Conservation (phyloP, 495 filamentous ascomycete species). For the Penicillium macrosclerotiorum region DNA sequence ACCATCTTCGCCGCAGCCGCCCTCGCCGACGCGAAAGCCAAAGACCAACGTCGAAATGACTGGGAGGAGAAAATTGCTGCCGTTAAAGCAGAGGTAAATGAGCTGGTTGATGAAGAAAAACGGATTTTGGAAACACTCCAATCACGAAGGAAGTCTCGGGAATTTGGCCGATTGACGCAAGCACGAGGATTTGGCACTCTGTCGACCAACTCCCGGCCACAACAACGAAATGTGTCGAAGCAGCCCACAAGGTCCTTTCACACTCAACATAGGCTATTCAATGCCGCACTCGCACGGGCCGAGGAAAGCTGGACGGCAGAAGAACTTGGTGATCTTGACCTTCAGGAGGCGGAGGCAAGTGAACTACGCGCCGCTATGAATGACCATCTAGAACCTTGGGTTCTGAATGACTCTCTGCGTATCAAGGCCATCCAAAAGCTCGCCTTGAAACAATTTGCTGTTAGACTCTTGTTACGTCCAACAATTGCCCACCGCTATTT, state of each 20-base stretch:
- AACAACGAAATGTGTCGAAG: slow-evolving; percentile 8
- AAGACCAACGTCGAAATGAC: slow-evolving; percentile 58
- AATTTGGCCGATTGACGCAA: slow-evolving; percentile 20
- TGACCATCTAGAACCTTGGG: slow-evolving; percentile 28
- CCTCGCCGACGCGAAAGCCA: slow-evolving; percentile 60
- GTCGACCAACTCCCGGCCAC: slow-evolving; percentile 3
- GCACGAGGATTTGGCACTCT: slow-evolving; percentile 24
- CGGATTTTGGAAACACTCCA: slow-evolving; percentile 32
- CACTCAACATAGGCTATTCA: slow-evolving; percentile 13
- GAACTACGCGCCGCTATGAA: slow-evolving; percentile 9
- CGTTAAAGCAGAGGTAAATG: slow-evolving; percentile 44
- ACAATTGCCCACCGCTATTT: slow-evolving; percentile 40
- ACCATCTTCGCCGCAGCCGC: slow-evolving; percentile 72
- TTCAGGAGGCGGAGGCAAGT: slow-evolving; percentile 2
- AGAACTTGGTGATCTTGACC: slow-evolving; percentile 3
- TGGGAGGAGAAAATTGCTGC: slow-evolving; percentile 59
- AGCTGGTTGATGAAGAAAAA: slow-evolving; percentile 42
- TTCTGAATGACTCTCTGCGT: slow-evolving; percentile 27
- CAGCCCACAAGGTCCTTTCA: slow-evolving; percentile 23
- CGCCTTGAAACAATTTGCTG: slow-evolving; percentile 43
- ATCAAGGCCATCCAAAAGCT: slow-evolving; percentile 43
- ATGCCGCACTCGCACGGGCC: slow-evolving; percentile 6
- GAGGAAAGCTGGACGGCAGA: slow-evolving; percentile 2
- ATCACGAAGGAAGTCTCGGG: slow-evolving; percentile 20
- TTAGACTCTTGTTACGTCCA: slow-evolving; percentile 40